Base-by-base conservation (phyloP, 768 basidiomycete genomes). In the Boletus sp. region DNA sequence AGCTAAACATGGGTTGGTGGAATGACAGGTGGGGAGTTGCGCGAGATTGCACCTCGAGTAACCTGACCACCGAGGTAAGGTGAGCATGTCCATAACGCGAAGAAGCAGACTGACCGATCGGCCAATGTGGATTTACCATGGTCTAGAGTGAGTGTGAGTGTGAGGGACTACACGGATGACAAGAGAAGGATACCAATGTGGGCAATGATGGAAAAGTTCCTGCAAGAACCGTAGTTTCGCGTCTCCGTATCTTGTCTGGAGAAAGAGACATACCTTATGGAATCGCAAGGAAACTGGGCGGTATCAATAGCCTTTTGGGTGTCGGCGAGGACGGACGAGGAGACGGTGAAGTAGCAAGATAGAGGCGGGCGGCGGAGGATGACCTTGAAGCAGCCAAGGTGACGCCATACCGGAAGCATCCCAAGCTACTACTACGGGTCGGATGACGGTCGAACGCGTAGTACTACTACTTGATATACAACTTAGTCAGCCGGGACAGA, bases 81-180 rank as follows among this genome's bases (percentile, higher is more conserved):
- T 57, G 49, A 58, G 30, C 7, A 35, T 5, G 30, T 0, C 5
- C 4, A 14, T 5, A 37, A 50, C 7, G 32, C 39, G 30, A 41
- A 37, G 18, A 47, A 54, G 52, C 18, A 14, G 18, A 75, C 83
- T 53, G 64, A 86, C 84, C 93, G 78, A 67, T 97, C 95, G 7
- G 94, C 92, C 55, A 97, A 77, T 5, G 94, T 97, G 5, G 92
- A 94, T 78, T 98, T 98, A 51, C 96, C 96, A 73, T 97, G 95
- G 72, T 97, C 90, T 89, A 55, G n/a, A 50, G 28, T 40, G 12
- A 47, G 36, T 17, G 50, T 54, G 50, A 70, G 61, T 6, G 33
- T 3, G 12, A 10, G 30, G 17, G 59, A 44, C 24, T 33, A 24
- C 17, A 15, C 8, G 24, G 7, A 35, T 0, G 15, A 40, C 3